A percentile compares a stretch with the other conserved stretches of the same genome.
These are phyloP conservation scores for Suhomyces bribrorum DNA, from an alignment of 1,139 yeast species.

Conservation along the genomic window DNA sequence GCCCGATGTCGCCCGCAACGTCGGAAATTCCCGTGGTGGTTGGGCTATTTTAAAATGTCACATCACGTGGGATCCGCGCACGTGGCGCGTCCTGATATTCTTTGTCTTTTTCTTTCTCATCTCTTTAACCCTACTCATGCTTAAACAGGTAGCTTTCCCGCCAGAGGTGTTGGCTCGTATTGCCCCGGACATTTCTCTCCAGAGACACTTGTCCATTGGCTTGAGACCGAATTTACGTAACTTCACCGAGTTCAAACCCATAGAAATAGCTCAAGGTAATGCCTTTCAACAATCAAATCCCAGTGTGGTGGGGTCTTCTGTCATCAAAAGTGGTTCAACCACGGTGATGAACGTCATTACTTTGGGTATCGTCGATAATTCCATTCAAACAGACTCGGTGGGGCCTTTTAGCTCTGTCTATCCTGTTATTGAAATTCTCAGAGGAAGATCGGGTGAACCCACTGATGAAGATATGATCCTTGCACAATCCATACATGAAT, in stretches of 20 bases:
- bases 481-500: constrained; percentile 68
- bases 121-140: constrained; percentile 4
- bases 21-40: constrained; percentile 1
- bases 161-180: constrained; percentile 82
- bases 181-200: constrained; percentile 82
- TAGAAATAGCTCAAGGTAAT: constrained; percentile 45
- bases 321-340: constrained; percentile 73
- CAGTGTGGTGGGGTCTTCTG: constrained; percentile 67
- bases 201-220: constrained; percentile 73
- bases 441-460: constrained; percentile 81
- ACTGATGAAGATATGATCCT: constrained; percentile 87
- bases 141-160: constrained; percentile 57
- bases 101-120: constrained; percentile 6
- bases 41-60: neutral
- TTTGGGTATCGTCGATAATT: constrained; percentile 57
- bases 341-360: constrained; percentile 74
- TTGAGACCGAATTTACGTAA: constrained; percentile 72
- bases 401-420: constrained; percentile 51
- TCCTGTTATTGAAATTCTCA: constrained; percentile 78
- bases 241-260: constrained; percentile 69
- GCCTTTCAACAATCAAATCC: constrained; percentile 33
- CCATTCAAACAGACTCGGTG: constrained; percentile 9
- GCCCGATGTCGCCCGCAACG: constrained; percentile 1
- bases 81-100: constrained; percentile 1
- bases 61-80: constrained; percentile 1